These are phyloP conservation scores for Terfezia boudieri DNA, from an alignment of 495 filamentous ascomycete genomes.

Conservation along the genomic window DNA sequence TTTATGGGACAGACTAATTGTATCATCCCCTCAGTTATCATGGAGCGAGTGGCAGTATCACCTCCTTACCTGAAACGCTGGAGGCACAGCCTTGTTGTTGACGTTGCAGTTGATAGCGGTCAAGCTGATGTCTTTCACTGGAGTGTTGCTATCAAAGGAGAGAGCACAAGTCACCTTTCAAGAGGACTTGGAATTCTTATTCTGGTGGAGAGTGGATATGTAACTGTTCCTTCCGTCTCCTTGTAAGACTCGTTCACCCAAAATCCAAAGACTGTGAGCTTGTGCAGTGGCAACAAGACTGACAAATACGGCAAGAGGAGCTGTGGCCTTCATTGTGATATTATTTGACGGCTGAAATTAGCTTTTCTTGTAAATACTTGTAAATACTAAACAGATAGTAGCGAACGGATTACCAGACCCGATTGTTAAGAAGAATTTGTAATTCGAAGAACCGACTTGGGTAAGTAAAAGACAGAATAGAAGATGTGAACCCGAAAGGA, in stretches of 20 bases:
- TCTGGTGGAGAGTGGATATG: slow-evolving; percentile 12
- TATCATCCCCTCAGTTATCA: slow-evolving; percentile 26
- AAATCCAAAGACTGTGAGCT: slow-evolving; percentile 27
- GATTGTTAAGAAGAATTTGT: not conserved
- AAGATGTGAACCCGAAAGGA: too few relatives aligned
- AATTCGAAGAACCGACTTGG: not conserved
- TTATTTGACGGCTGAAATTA: not conserved
- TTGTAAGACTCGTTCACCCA: slow-evolving; percentile 27
- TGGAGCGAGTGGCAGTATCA: slow-evolving; percentile 22
- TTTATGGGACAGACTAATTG: slow-evolving; percentile 28
- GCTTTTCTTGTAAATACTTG: not conserved
- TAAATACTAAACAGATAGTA: not conserved
- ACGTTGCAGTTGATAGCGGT: slow-evolving; percentile 27
- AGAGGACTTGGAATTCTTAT: not conserved
- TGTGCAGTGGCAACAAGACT: slow-evolving; percentile 21
- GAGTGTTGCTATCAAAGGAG: slow-evolving; percentile 22
- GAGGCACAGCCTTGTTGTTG: slow-evolving; percentile 20
- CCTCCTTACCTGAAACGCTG: slow-evolving; percentile 25
- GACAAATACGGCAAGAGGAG: slow-evolving; percentile 19
- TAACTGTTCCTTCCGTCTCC: slow-evolving; percentile 16
- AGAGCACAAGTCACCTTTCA: not conserved
- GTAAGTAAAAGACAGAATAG: too few relatives aligned
- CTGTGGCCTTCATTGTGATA: slow-evolving; percentile 16
- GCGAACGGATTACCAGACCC: not conserved
- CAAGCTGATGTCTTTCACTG: slow-evolving; percentile 27